Conservation (phyloP, 495 filamentous ascomycete genomes). For the Friedmanniomyces endolithicus region DNA sequence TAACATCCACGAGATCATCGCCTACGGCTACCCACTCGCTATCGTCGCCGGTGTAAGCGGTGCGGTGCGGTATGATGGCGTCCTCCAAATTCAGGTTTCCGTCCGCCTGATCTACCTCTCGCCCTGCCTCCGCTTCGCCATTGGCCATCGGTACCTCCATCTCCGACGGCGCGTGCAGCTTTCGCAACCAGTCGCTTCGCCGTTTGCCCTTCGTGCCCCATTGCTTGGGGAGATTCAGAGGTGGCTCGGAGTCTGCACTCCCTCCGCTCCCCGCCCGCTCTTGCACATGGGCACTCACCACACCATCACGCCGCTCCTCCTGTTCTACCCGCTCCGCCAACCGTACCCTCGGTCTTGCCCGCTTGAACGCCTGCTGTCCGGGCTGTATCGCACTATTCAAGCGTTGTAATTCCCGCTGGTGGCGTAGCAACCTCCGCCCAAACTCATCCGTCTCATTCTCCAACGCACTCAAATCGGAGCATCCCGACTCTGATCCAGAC, state of each 20-base stretch:
- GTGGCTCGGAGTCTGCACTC: slow-evolving; percentile 36
- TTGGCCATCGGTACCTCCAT: slow-evolving; percentile 4
- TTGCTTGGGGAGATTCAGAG: slow-evolving; percentile 41
- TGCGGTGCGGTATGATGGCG: slow-evolving; percentile 14
- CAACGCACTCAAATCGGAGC: slow-evolving; percentile 24
- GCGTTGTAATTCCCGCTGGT: slow-evolving; percentile 24
- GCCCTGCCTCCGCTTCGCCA: slow-evolving; percentile 21
- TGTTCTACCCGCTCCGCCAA: slow-evolving; percentile 3
- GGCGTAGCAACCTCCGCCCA: slow-evolving; percentile 24
- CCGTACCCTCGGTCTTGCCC: slow-evolving; percentile 23
- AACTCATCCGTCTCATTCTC: slow-evolving; percentile 32
- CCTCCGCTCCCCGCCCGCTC: slow-evolving; percentile 20
- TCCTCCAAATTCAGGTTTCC: background rate
- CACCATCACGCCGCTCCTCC: background rate
- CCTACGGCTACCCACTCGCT: slow-evolving; percentile 24
- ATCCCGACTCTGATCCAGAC: slow-evolving; percentile 14
- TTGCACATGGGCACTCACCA: background rate
- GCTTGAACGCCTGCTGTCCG: slow-evolving; percentile 24
- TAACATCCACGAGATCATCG: slow-evolving; percentile 36
- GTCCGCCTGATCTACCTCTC: slow-evolving; percentile 12
- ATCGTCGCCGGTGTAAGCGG: slow-evolving; percentile 21
- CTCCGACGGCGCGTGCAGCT: slow-evolving; percentile 23
- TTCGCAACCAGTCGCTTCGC: slow-evolving; percentile 43
- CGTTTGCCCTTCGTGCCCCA: slow-evolving; percentile 47
- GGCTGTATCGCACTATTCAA: slow-evolving; percentile 24